Evolutionary conservation across 139 green algal species (phyloP), one percentile per base, ranked within the genome.

Genomic region (Chlorokybus atmophyticus): DNA sequence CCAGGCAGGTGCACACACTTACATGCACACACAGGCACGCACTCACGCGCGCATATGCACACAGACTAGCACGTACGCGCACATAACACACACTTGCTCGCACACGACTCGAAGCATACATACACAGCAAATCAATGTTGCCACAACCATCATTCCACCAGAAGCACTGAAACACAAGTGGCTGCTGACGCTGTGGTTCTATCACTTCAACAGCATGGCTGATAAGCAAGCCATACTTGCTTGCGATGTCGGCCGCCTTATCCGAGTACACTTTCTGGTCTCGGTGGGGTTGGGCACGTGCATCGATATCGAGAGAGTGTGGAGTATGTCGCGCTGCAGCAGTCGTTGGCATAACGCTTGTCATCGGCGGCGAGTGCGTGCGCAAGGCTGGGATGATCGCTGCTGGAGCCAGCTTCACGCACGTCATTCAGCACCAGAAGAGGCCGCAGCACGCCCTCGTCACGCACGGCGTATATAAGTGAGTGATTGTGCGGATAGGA

Each of bases 301-400:
- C 39, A 10, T 50, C 19, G 55, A 61, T n/a, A n/a, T n/a, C n/a
- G n/a, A n/a, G n/a, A n/a, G n/a, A n/a, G n/a, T n/a, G n/a, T n/a
- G 54, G 29, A 8, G 14, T 25, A 29, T n/a, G 8, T 4, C 21
- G 29, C n/a, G 29, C 6, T 61, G 41, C 32, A 58, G 32, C 7
- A n/a, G n/a, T 29, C 4, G 8, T 52, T 14, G 54, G 54, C 54
- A 5, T 57, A 26, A 35, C 21, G 5, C 19, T 79, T 23, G 39
- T 84, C 0, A 23, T 83, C 2, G 28, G 49, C 1, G 83, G 67
- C n/a, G 83, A 90, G 44, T 28, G 42, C 1, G 40, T 87, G 19
- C 47, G 83, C 0, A 90, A 90, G 47, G 29, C 55, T 31, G 83
- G 68, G 0, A 83, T 85, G 68, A 49, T 85, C 14, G 78, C 69